phyloP scores from a whole-genome alignment of 2,329 filamentous ascomycete species.

The Colletotrichum sp. region DNA sequence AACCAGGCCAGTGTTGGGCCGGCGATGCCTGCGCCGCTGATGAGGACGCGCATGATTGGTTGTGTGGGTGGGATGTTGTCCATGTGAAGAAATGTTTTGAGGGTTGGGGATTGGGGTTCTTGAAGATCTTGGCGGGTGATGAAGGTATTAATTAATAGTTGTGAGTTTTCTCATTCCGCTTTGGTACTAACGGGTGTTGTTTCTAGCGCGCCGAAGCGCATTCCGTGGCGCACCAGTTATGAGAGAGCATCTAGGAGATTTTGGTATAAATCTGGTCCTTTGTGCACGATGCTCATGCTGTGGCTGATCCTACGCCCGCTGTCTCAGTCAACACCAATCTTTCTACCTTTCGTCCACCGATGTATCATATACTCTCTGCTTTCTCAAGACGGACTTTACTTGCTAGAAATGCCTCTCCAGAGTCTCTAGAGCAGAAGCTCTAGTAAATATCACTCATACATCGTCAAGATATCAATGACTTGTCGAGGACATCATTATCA shows the following conservation, averaged over 20 bases:
- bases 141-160: neutral
- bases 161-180: neutral
- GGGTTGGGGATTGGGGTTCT: too few species aligned
- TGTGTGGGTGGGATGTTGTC: neutral
- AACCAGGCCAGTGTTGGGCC: conserved; percentile 3
- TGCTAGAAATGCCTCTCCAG: too few species aligned
- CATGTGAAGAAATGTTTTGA: neutral
- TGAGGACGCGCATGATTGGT: neutral
- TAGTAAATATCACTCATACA: neutral
- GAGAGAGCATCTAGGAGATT: neutral
- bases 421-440: neutral
- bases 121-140: neutral
- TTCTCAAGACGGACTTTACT: too few species aligned
- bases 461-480: neutral
- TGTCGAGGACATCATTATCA: too few species aligned
- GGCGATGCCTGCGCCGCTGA: conserved; percentile 23
- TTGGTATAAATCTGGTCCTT: neutral
- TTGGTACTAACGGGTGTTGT: neutral
- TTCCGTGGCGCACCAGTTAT: neutral
- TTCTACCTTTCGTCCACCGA: neutral
- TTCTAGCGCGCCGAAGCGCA: neutral
- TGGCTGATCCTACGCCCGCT: neutral
- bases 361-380: neutral
- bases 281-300: neutral
- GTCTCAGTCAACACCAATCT: neutral